phyloP scores from a whole-genome alignment of 768 basidiomycete genomes.

The Collybia sordida region DNA sequence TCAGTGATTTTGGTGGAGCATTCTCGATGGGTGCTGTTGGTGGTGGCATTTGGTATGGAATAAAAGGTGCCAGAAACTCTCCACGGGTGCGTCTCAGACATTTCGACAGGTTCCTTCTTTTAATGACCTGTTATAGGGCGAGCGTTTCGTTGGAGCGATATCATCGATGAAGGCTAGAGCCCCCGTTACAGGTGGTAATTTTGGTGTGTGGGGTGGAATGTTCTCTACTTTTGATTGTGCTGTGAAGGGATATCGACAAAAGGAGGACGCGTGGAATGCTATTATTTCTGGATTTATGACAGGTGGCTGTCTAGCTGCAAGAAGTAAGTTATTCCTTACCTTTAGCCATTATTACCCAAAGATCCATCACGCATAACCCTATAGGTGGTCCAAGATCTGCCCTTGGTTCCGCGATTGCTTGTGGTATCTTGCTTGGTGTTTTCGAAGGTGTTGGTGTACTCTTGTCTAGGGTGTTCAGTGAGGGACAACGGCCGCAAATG shows the following conservation, averaged over 20 bases:
- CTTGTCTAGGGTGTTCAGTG: slow-evolving; percentile 84
- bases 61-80: slow-evolving; percentile 96
- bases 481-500: slow-evolving; percentile 76
- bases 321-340: slow-evolving; percentile 62
- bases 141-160: slow-evolving; percentile 89
- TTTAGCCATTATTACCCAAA: too few species aligned
- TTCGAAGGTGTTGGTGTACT: slow-evolving; percentile 96
- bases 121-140: slow-evolving; percentile 58
- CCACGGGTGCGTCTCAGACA: slow-evolving; percentile 67
- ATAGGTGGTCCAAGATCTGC: slow-evolving; percentile 91
- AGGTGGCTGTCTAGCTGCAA: slow-evolving; percentile 90
- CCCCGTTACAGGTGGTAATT: slow-evolving; percentile 97
- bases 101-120: background rate
- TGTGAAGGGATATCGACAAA: slow-evolving; percentile 94
- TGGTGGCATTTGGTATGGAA: slow-evolving; percentile 98
- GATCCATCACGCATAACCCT: background rate
- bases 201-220: slow-evolving; percentile 95
- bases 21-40: slow-evolving; percentile 98
- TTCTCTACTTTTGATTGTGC: slow-evolving; percentile 99
- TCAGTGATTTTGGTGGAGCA: slow-evolving; percentile 97
- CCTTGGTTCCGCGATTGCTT: slow-evolving; percentile 90
- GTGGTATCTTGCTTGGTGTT: slow-evolving; percentile 93
- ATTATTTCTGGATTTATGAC: slow-evolving; percentile 99
- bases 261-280: slow-evolving; percentile 99
- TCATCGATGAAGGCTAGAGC: slow-evolving; percentile 98